Base-by-base conservation (phyloP, 768 basidiomycete genomes). In the Daedalea quercina region DNA sequence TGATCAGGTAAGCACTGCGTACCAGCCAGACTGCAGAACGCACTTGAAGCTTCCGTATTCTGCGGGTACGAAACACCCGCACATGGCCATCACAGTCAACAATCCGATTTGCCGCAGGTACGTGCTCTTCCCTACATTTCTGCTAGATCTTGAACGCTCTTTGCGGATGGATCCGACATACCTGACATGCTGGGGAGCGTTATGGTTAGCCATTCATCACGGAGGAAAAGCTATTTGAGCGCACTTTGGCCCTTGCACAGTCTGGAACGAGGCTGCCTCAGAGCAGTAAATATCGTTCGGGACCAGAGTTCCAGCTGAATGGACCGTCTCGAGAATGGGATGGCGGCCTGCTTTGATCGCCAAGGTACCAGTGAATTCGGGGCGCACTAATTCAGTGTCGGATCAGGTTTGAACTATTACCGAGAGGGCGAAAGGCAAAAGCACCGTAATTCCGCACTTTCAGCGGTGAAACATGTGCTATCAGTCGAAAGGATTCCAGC, bases 281-380 rank as follows among this genome's bases (percentile, higher is more conserved):
- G 85, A 88, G 60, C 90, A 90, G 61, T 90, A 99, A 1, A 89
- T 84, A 64, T 98, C 95, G 62, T 97, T 98, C 3, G 90, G 78
- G 2, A 97, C 82, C 24, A 94, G 73, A 3, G 76, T 81, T 2
- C 84, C 87, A 0, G 79, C 77, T 1, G 81, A 71, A 54, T 86
- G 82, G 1, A 85, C 73, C 4, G 73, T 82, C 65, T 95, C 91
- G 13, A 95, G 75, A 7, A 96, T 77, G 1, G 95, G 94, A 65
- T 97, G 94, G 2, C 90, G 78, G 1, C 94, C 93, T 0, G 81
- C 78, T 66, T 93, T 94, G 67, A 97, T 85, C 1, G 93, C 92
- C 8, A 94, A 72, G 2, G 90, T 94, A 1, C 84, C 88, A 7
- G 91, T 94, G 62, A 91, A 93, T 60, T 95, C 92, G 1, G 94